Base-by-base conservation (phyloP, 2,329 filamentous ascomycete genomes). In the Paraphoma sp. region DNA sequence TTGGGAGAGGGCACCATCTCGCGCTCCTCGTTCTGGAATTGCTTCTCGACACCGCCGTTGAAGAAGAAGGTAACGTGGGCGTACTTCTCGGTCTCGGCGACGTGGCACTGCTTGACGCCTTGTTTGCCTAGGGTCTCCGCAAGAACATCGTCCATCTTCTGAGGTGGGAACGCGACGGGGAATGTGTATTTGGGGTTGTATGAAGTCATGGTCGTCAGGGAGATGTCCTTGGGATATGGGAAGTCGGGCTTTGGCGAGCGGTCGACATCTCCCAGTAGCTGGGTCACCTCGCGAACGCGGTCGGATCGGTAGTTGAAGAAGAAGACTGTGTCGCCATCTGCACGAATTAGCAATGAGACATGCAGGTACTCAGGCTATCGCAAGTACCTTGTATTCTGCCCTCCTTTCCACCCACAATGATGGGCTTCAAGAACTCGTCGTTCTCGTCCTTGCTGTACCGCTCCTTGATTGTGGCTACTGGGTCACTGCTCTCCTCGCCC, bases 221-320 rank as follows among this genome's bases (percentile, higher is more conserved):
- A 75, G 72, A 89, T 90, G 81, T 96, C 88, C 82, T 96, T 92
- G 69, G 95, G 95, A 83, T 93, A 98, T 45, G 91, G 85, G 84
- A 98, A 97, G 79, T 97, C 92, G 65, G 93, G 91, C 67, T 87
- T 86, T 53, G 93, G 93, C 23, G 92, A 96, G 73, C 92, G 91
- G 82, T 99, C 95, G 74, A 94, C 89, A 77, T 91, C 91, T 68
- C 95, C 95, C 53, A 99, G 83, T 44, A 99, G 86, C 81, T 98
- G 95, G 48, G 93, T 96, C 77, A 99, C 90, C 80, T 99, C 95
- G 69, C 95, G 91, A 51, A 94, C 94, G 78, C 95, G 93, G 78
- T 99, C 95, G 55, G 95, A 98, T 73, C 95, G 92, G 86, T 99
- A 99, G 88, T 99, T 99, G 91, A 99, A 99, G 87, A 98, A 98